phyloP scores from a whole-genome alignment of 2,329 filamentous ascomycete genomes.

The Colletotrichum gloeosporioides region DNA sequence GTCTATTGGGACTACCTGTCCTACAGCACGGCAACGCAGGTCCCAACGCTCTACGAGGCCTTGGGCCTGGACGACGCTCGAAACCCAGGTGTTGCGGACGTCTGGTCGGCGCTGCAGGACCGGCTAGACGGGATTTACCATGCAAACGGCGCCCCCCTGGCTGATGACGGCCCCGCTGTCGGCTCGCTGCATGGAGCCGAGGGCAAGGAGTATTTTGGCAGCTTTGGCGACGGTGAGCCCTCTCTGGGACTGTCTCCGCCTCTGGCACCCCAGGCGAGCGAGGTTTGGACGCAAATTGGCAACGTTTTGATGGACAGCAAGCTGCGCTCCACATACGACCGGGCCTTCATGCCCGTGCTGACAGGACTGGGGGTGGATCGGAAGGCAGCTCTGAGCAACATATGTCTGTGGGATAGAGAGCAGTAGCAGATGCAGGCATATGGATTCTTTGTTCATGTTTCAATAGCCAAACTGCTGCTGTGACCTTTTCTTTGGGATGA shows the following conservation, averaged over 20 bases:
- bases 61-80: neutral
- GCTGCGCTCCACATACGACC: neutral
- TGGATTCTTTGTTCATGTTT: neutral
- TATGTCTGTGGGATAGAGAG: neutral
- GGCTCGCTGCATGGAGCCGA: neutral
- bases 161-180: neutral
- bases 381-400: neutral
- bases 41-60: neutral
- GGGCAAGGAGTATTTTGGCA: neutral
- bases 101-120: neutral
- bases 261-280: neutral
- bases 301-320: neutral
- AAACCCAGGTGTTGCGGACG: neutral
- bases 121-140: neutral
- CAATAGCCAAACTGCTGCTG: neutral
- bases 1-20: neutral
- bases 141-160: neutral
- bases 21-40: neutral
- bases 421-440: neutral
- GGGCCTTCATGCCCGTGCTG: neutral
- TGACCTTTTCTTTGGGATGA: neutral
- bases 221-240: neutral
- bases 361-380: neutral
- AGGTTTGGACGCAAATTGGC: neutral
- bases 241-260: neutral